Evolutionary conservation across 2,329 filamentous ascomycete species (phyloP).

Genomic region (Penicillium sp.): DNA sequence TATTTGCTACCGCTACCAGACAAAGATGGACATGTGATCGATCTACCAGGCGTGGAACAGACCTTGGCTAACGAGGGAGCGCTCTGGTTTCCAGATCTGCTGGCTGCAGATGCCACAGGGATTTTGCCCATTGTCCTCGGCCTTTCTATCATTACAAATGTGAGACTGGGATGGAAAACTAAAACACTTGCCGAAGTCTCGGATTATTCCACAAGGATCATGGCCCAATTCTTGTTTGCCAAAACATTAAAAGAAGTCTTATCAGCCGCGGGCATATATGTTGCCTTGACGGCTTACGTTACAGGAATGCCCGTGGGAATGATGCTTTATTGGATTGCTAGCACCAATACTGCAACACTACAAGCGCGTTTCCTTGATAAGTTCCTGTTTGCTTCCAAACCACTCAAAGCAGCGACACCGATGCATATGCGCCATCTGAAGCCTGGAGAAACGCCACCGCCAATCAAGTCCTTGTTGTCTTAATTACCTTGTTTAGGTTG

Average conservation of each 20-base stretch:
- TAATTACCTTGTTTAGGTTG: not conserved
- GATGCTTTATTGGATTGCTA: conserved; percentile 50
- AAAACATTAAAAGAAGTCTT: conserved; percentile 28
- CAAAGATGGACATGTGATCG: conserved; percentile 14
- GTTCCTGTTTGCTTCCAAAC: conserved; percentile 33
- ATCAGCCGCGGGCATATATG: conserved; percentile 36
- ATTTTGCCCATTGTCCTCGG: conserved; percentile 49
- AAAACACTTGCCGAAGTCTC: conserved; percentile 19
- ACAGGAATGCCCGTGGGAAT: conserved; percentile 42
- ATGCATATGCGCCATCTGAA: conserved; percentile 26
- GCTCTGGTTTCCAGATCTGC: conserved; percentile 58
- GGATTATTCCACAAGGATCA: conserved; percentile 25
- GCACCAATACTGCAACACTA: conserved; percentile 38
- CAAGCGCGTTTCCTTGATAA: conserved; percentile 39
- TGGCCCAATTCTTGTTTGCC: conserved; percentile 21
- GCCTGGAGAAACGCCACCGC: conserved; percentile 13
- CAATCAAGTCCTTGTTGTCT: conserved; percentile 3
- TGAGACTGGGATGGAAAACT: conserved; percentile 32
- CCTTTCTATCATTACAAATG: conserved; percentile 47
- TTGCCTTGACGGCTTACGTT: conserved; percentile 30
- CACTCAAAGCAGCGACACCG: conserved; percentile 28
- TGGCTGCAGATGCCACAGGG: conserved; percentile 50
- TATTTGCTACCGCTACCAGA: conserved; percentile 30
- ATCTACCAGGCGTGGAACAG: conserved; percentile 39
- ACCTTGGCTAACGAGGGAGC: conserved; percentile 54